Evolutionary conservation across 352 stramenopile genomes (phyloP), one percentile per base, ranked within the genome.

Genomic region (Saprolegnia diclina): DNA sequence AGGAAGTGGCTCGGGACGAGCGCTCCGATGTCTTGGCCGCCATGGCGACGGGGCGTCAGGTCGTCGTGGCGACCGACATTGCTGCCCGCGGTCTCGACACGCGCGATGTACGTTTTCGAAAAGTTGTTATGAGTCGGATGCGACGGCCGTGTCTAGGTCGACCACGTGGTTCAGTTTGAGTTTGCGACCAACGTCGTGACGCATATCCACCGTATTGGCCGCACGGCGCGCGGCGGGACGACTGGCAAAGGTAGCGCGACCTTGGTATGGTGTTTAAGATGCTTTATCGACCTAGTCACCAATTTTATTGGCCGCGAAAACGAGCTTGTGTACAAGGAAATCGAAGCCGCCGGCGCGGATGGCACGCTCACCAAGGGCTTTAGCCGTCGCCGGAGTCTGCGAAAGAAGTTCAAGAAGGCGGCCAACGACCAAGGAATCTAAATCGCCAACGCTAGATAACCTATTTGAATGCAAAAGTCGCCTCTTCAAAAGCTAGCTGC

Each of bases 131-230:
- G n/a, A n/a, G 21, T 56, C 37, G 2, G 4, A n/a, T 67, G 19
- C 40, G n/a, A 40, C 14, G 35, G 0, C 44, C 1, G 10, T 0
- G 21, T 13, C 50, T 22, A 76, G 67, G 73, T 78, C 50, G 55
- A 72, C 4, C 83, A 93, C 61, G 85, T 93, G 44, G 74, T 93
- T 0, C 85, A 93, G 72, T 90, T 87, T 65, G 85, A 93, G 66
- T 93, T 91, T 63, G 85, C 85, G 11, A 82, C 73, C 62, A 82
- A 93, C 65, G 79, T 90, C n/a, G 82, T 93, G 65, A 90, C 80
- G 64, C 87, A 90, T 53, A 75, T 93, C 50, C 85, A 93, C 65
- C 83, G 85, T 68, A 89, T 90, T 53, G 85, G 85, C 1, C 83
- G 83, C 48, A 93, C 85, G 3, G 85, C 77, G 14, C 83, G 83